phyloP scores from a whole-genome alignment of 2,329 filamentous ascomycete genomes.

The Rosellinia necatrix region DNA sequence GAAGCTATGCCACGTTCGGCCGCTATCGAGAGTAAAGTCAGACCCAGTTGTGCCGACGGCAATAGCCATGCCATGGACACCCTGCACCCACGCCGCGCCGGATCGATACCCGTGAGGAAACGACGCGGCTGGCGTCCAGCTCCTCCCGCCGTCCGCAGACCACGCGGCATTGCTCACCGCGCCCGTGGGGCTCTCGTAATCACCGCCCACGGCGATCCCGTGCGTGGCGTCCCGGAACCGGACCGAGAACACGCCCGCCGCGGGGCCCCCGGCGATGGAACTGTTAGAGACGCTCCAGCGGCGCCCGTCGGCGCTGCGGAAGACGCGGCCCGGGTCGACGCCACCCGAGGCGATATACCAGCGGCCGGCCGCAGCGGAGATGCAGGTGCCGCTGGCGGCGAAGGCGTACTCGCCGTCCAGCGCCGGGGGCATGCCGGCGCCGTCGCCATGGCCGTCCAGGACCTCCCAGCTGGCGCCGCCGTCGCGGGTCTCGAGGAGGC shows the following conservation, averaged over 20 bases:
- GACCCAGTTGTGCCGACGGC: slow-evolving; percentile 43
- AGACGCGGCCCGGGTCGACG: slow-evolving; percentile 37
- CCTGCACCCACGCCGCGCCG: slow-evolving; percentile 39
- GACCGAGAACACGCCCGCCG: slow-evolving; percentile 42
- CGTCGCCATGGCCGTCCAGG: too few species aligned
- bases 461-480: slow-evolving; percentile 37
- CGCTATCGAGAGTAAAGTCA: slow-evolving; percentile 39
- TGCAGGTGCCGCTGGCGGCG: slow-evolving; percentile 43
- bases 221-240: slow-evolving; percentile 36
- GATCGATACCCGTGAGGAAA: slow-evolving; percentile 43
- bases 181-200: slow-evolving; percentile 35
- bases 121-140: slow-evolving; percentile 34
- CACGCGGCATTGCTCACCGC: slow-evolving; percentile 36
- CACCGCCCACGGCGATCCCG: slow-evolving; percentile 41
- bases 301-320: slow-evolving; percentile 35
- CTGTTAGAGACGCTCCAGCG: slow-evolving; percentile 37
- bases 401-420: slow-evolving; percentile 40
- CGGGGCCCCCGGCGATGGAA: slow-evolving; percentile 35
- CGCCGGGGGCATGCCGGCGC: slow-evolving; percentile 35
- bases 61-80: slow-evolving; percentile 33
- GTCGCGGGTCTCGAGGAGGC: slow-evolving; percentile 41
- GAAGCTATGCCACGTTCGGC: slow-evolving; percentile 38
- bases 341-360: slow-evolving; percentile 41
- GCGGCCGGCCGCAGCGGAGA: slow-evolving; percentile 35
- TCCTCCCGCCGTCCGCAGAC: slow-evolving; percentile 39